Base-by-base conservation (phyloP, 345 rosid genomes). In the Aquilaria sinensis region DNA sequence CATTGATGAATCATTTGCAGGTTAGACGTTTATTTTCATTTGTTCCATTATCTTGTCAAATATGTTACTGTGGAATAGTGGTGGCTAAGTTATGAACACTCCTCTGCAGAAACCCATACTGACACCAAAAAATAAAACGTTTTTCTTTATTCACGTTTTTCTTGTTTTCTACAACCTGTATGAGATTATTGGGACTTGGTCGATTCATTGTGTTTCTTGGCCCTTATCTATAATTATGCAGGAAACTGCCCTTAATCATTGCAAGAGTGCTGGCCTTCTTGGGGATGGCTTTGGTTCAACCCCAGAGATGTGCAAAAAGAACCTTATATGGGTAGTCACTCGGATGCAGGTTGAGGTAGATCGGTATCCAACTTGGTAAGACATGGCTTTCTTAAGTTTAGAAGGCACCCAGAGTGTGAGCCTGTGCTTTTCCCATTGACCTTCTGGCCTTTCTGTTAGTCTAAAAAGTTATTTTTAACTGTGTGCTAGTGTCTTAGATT, bases 221-320 rank as follows among this genome's bases (percentile, higher is more conserved):
- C n/a, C 51, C 53, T 62, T 51, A 16, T 41, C 53, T 62, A 51
- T 53, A 15, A 10, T 68, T 53, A 67, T 32, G 71, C 77, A 95
- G 99, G 99, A 95, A 81, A 89, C 99, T 13, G 98, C 99, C 0
- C 85, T 95, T 46, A 95, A 95, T 73, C 99, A 91, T 95, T 87
- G 79, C 13, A 89, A 81, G 75, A 72, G 69, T 30, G 96, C 87
- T 33, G 99, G 97, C 53, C 78, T 91, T 69, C 96, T 91, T 62
- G 96, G 82, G 55, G 94, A 85, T 75, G 96, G 97, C 51, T 95
- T 95, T 78, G 99, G 97, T 72, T 70, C 99, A 56, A 95, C 99
- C 10, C 96, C 98, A 32, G 98, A 87, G 77, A 95, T 95, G 99
- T 72, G 71, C 61, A 95, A 85, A 83, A 83, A 79, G 80, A 85